Base-by-base conservation (phyloP, 495 filamentous ascomycete species). In the Lepidopterella palustris region DNA sequence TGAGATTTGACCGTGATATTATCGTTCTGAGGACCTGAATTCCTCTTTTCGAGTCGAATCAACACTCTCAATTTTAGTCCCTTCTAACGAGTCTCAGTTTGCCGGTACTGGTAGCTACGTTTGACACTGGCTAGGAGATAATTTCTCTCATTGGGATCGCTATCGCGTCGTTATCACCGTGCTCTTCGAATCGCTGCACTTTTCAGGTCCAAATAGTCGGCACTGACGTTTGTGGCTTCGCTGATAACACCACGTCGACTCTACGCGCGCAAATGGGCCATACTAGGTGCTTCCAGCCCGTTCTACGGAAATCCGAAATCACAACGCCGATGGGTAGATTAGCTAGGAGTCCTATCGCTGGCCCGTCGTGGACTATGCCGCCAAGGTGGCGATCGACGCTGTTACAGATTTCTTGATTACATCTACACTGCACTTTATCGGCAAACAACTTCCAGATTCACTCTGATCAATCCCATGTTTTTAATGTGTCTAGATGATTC, bases 231-330 rank as follows among this genome's bases (percentile, higher is more conserved):
- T 95, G 90, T 68, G 90, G 90, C 0, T 95, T 87, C 60, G 84
- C 72, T 8, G 77, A 76, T 26, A 80, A 85, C 71, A 87, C 88
- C 0, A 92, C 81, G 11, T 87, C 91, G 68, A 77, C 84, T 56
- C 83, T 96, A 4, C 95, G 90, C 70, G 82, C 89, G 3, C 85
- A 89, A n/a, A 18, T 96, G 90, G 90, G 83, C 88, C 0, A 84
- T 78, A n/a, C 79, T 92, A 0, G 88, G 87, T 10, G 89, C 87
- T 8, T 92, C 92, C 77, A 78, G 78, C 31, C 84, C 89, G 0
- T 96, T 96, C 78, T 95, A 84, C 77, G n/a, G n/a, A n/a, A n/a
- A n/a, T n/a, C n/a, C 85, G 90, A 27, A 86, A 92, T 71, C 90
- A 95, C 74, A 84, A 87, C 59, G 73, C 73, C 13, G 57, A 74